Conservation (phyloP, 495 filamentous ascomycete species). For the Talaromyces liani region DNA sequence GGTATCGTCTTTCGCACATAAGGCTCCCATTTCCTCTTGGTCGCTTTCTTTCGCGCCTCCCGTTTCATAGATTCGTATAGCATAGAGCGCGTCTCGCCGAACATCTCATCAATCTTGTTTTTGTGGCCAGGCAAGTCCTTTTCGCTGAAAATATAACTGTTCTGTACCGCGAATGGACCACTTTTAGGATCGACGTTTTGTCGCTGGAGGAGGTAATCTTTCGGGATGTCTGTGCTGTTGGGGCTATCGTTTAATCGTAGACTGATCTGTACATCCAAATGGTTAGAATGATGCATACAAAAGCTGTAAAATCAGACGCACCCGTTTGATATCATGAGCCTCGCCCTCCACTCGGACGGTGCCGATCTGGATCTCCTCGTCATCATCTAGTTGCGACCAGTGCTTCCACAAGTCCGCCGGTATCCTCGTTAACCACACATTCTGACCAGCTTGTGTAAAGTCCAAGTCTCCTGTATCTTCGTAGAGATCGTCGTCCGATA, state of each 20-base stretch:
- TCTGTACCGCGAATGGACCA: conserved; percentile 46
- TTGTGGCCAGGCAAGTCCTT: conserved; percentile 80
- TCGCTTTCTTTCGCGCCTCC: conserved; percentile 38
- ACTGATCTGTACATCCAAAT: conserved; percentile 28
- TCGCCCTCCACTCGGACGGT: conserved; percentile 59
- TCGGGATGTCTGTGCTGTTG: conserved; percentile 61
- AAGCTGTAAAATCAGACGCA: conserved; percentile 17
- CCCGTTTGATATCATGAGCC: conserved; percentile 45
- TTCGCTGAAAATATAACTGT: conserved; percentile 86
- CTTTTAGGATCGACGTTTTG: conserved; percentile 38
- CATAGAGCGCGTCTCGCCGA: conserved; percentile 38
- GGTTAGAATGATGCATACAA: background rate
- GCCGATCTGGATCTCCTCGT: conserved; percentile 64
- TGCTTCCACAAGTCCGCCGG: conserved; percentile 72
- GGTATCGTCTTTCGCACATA: conserved; percentile 75
- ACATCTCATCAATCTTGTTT: conserved; percentile 27
- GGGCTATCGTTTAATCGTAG: conserved; percentile 46
- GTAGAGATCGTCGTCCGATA: conserved; percentile 69
- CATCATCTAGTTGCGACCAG: conserved; percentile 50
- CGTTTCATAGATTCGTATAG: conserved; percentile 42
- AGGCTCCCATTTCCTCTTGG: conserved; percentile 56
- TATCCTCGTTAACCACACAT: conserved; percentile 67
- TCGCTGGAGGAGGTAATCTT: conserved; percentile 73
- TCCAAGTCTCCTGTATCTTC: conserved; percentile 86
- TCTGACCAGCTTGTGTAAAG: conserved; percentile 51